Evolutionary conservation across 768 basidiomycete genomes (phyloP).

Genomic region (Russula abietina): DNA sequence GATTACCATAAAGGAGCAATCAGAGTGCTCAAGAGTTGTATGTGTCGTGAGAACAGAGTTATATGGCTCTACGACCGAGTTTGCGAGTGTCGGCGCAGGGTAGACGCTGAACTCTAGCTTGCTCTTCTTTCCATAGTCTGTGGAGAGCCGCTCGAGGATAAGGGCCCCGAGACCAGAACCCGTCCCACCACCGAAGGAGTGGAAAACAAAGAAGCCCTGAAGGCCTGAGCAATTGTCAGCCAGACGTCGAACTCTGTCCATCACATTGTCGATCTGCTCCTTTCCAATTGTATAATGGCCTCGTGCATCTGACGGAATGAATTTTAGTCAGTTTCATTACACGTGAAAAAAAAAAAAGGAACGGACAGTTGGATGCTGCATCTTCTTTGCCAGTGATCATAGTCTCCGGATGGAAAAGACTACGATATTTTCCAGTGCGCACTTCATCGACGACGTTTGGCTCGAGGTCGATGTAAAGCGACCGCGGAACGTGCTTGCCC

Average conservation of each 20-base stretch:
- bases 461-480: conserved; percentile 95
- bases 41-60: conserved; percentile 98
- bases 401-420: conserved; percentile 98
- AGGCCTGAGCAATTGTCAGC: conserved; percentile 97
- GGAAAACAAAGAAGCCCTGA: conserved; percentile 99
- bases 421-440: conserved; percentile 89
- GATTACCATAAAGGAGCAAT: conserved; percentile 97
- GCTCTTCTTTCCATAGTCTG: conserved; percentile 99
- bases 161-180: conserved; percentile 99
- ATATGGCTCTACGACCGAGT: conserved; percentile 98
- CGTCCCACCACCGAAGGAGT: conserved; percentile 99
- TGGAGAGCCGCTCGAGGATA: conserved; percentile 91
- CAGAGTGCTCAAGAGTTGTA: conserved; percentile 99
- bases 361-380: conserved; percentile 95
- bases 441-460: conserved; percentile 98
- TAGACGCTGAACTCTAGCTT: conserved; percentile 99
- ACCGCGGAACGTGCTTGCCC: conserved; percentile 96
- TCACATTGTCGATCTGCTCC: conserved; percentile 93
- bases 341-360: neutral
- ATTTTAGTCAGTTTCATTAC: neutral
- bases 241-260: conserved; percentile 95
- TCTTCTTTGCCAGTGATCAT: conserved; percentile 98
- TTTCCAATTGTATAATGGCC: conserved; percentile 99
- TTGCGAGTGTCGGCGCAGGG: conserved; percentile 90
- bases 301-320: conserved; percentile 70